Base-by-base conservation (phyloP, 441 rosid species). In the Jatropha podagrica region DNA sequence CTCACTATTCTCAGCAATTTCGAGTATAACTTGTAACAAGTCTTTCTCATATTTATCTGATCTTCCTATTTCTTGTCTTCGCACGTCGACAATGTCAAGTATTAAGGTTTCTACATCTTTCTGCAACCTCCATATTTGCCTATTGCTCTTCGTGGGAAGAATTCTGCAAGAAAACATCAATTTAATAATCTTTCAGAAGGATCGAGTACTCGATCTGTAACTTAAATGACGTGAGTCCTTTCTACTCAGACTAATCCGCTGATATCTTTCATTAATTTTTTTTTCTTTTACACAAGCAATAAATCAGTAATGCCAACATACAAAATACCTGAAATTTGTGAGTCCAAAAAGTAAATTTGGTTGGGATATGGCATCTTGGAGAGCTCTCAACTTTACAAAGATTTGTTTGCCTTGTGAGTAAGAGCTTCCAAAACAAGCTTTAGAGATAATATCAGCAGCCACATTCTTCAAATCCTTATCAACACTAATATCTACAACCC, bases 361-460 rank as follows among this genome's bases (percentile, higher is more conserved):
- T 32, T 75, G 60, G 23, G 83, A 68, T 65, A 85, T 44, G 32
- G 76, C 80, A 3, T 59, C 76, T 77, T 81, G 83, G 15, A 85
- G 81, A 18, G 56, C 75, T 10, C 68, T 64, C 26, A 83, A 48
- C 58, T 77, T 85, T 5, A 58, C 6, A 51, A 81, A 85, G 14
- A 85, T 85, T 20, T 68, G 69, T 55, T 78, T 73, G 6, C 88
- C 88, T 40, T 76, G 69, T 1, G 60, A 48, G 48, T 80, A 82
- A 14, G 74, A 69, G 48, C 84, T 85, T 20, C 88, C 79, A 41
- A 85, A 83, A 76, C 83, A 85, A 17, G 84, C 84, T 73, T 48
- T 75, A 0, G 86, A 83, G 52, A 83, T 81, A 17, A 83, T 63
- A 73, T 83, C 81, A 1, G 75, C 81, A 0, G 84, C 75, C 3